These are phyloP conservation scores for Collybia nuda DNA, from an alignment of 768 basidiomycete genomes.

Conservation along the genomic window DNA sequence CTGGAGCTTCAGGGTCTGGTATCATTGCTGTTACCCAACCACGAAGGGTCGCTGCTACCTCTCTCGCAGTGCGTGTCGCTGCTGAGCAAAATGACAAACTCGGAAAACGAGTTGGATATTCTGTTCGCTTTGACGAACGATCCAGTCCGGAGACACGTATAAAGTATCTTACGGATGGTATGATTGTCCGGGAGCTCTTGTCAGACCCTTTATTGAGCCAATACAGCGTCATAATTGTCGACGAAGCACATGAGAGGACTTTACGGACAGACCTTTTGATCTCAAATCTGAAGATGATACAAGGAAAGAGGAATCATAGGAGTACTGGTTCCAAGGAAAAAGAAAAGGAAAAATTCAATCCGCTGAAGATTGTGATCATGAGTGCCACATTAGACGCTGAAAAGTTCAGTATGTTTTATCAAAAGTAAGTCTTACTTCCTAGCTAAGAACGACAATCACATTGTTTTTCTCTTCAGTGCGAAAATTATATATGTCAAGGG, in stretches of 20 bases:
- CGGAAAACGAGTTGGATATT: conserved; percentile 86
- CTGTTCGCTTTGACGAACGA: conserved; percentile 93
- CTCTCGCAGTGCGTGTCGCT: conserved; percentile 90
- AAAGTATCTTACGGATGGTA: conserved; percentile 97
- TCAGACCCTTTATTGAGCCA: conserved; percentile 71
- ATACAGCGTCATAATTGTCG: conserved; percentile 89
- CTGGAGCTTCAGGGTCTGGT: conserved; percentile 66
- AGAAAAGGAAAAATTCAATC: conserved; percentile 40
- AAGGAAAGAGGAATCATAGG: conserved; percentile 55
- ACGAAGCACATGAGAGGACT: conserved; percentile 97
- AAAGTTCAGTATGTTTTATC: conserved; percentile 87
- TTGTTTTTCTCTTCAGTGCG: conserved; percentile 49
- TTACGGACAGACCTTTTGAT: conserved; percentile 93
- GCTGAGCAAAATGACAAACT: conserved; percentile 72
- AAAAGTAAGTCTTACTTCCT: conserved; percentile 53
- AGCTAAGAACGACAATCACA: conserved; percentile 1
- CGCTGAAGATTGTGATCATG: conserved; percentile 94
- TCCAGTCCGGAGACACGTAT: conserved; percentile 73
- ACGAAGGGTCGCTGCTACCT: conserved; percentile 91
- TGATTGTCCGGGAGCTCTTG: conserved; percentile 92
- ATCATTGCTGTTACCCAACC: conserved; percentile 95
- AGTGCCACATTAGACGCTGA: conserved; percentile 96
- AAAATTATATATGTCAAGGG: conserved; percentile 91
- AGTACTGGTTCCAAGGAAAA: conserved; percentile 45
- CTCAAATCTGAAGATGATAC: conserved; percentile 84